Evolutionary conservation across 1,139 yeast species (phyloP).

Genomic region (Yamadazyma blattariae): DNA sequence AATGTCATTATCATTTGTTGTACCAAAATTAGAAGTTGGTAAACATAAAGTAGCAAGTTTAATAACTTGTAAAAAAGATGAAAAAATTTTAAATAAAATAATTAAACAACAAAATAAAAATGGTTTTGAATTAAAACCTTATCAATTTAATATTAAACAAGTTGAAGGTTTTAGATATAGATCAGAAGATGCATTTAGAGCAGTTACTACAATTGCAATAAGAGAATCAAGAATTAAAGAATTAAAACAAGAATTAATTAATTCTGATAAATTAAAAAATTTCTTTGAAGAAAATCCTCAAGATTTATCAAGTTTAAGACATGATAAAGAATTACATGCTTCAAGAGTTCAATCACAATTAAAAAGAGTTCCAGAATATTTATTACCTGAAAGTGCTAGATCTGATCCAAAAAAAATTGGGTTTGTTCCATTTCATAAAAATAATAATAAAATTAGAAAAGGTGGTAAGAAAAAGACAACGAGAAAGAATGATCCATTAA

Average conservation of each 20-base stretch:
- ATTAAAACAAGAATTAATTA: slow-evolving; percentile 79
- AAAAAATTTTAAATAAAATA: slow-evolving; percentile 75
- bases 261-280: slow-evolving; percentile 86
- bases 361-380: slow-evolving; percentile 89
- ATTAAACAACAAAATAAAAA: slow-evolving; percentile 71
- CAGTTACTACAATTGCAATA: slow-evolving; percentile 85
- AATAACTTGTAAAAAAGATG: slow-evolving; percentile 75
- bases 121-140: slow-evolving; percentile 76
- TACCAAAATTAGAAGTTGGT: slow-evolving; percentile 80
- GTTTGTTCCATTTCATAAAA: slow-evolving; percentile 73
- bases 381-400: slow-evolving; percentile 80
- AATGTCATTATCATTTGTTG: slow-evolving; percentile 90
- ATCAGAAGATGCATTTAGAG: slow-evolving; percentile 95
- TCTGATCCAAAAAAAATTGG: slow-evolving; percentile 59
- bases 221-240: slow-evolving; percentile 95
- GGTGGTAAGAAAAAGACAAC: slow-evolving; percentile 38
- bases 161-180: slow-evolving; percentile 96
- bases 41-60: slow-evolving; percentile 82
- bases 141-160: slow-evolving; percentile 87
- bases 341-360: slow-evolving; percentile 80
- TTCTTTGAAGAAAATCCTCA: slow-evolving; percentile 99
- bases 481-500: slow-evolving; percentile 68
- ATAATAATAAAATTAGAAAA: slow-evolving; percentile 32
- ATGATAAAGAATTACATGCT: slow-evolving; percentile 85
- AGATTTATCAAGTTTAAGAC: slow-evolving; percentile 83